Evolutionary conservation across 1,284 basidiomycete genomes (phyloP).

Genomic region (Trichosporon asahii): DNA sequence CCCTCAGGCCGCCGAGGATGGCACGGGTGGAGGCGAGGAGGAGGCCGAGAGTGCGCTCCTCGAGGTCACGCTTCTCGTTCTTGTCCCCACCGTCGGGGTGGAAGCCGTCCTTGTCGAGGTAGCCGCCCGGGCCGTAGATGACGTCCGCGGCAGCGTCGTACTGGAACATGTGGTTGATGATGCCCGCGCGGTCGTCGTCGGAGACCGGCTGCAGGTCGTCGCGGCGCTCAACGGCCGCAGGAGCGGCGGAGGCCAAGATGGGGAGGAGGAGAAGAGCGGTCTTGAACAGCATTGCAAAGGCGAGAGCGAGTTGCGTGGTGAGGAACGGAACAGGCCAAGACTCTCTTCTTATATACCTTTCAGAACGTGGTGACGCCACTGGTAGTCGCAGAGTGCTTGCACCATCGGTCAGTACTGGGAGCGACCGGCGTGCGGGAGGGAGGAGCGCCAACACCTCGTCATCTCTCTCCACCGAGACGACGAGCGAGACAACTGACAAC

Average conservation of each 20-base stretch:
- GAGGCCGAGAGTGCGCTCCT: not conserved
- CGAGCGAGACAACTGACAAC: not conserved
- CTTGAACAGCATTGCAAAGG: constrained; percentile 2
- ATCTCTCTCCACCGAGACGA: not conserved
- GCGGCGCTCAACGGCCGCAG: not conserved
- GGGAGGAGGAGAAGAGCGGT: constrained; percentile 5
- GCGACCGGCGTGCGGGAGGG: not conserved
- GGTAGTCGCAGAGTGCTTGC: not conserved
- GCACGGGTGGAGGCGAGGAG: not conserved
- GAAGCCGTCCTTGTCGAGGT: constrained; percentile 9
- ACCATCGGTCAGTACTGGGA: not conserved
- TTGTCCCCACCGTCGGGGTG: not conserved
- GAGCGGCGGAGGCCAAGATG: not conserved
- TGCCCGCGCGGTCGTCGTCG: constrained; percentile 4
- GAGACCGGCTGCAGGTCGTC: not conserved
- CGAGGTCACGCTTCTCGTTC: not conserved
- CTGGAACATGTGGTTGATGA: constrained; percentile 6
- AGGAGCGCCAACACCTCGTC: not conserved
- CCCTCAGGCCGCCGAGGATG: constrained; percentile 2
- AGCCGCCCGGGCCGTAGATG: constrained; percentile 1
- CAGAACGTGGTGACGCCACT: not conserved
- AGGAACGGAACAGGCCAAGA: not conserved
- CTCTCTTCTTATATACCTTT: not conserved
- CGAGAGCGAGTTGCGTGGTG: not conserved
- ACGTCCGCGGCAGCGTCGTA: not conserved